Evolutionary conservation across 441 rosid species (phyloP).

Genomic region (Erodium texanum): DNA sequence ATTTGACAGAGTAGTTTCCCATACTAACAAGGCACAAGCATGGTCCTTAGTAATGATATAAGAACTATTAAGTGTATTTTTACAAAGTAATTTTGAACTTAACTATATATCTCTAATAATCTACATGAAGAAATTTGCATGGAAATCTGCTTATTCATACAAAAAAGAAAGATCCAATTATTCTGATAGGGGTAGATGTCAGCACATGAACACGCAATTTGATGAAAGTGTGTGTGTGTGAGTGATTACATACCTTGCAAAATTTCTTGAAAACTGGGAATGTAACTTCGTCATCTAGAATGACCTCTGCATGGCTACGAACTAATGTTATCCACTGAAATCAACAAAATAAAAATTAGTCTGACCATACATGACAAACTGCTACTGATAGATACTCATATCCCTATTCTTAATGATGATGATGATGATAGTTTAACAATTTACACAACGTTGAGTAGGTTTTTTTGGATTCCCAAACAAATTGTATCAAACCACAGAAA

Average conservation of each 20-base stretch:
- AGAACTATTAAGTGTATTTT: not conserved
- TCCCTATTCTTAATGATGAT: not conserved
- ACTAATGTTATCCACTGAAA: constrained; percentile 73
- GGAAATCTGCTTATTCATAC: constrained; percentile 1
- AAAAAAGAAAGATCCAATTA: not conserved
- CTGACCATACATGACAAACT: constrained; percentile 5
- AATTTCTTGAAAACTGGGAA: constrained; percentile 59
- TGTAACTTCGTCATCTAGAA: constrained; percentile 61
- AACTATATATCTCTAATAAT: not conserved
- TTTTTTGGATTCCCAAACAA: not conserved
- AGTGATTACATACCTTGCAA: constrained; percentile 54
- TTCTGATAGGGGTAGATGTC: not conserved
- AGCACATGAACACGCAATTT: constrained; percentile 6
- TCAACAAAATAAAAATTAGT: constrained; percentile 17
- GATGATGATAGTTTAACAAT: not conserved
- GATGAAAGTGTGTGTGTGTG: too few relatives aligned
- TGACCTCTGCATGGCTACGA: constrained; percentile 70
- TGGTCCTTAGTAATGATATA: not conserved
- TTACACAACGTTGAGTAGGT: not conserved
- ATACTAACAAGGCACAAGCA: not conserved
- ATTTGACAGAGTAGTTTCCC: not conserved
- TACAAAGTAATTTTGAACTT: not conserved
- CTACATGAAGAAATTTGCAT: not conserved
- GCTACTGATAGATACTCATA: not conserved
- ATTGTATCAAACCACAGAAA: not conserved